Evolutionary conservation across 345 rosid species (phyloP), one percentile per base, ranked within the genome.

Genomic region (Streptanthus diversifolius): DNA sequence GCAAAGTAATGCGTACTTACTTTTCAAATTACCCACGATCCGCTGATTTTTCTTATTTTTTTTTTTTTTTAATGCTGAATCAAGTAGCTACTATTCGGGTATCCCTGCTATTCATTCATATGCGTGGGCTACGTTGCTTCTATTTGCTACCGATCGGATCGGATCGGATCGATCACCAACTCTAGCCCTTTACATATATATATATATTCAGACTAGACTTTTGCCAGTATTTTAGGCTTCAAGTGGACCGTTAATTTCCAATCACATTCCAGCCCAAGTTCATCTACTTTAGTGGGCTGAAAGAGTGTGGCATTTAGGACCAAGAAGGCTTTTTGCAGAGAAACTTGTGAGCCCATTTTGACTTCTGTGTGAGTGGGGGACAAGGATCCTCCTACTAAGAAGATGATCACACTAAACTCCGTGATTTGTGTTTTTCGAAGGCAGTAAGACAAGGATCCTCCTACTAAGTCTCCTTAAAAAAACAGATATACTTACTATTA

Each of bases 401-500:
- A 29, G 21, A 54, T 27, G 36, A 30, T 29, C 60, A 55, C 13
- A 55, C 39, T 30, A 33, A 51, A 27, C 75, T 51, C 17, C 17
- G 75, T 71, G 68, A 37, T 49, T 36, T 60, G 13, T 71, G 37
- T 15, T 12, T 32, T 19, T 35, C 35, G 27, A 71, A 40, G 66
- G 64, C 15, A 35, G 49, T 25, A 19, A 58, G 61, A 71, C 41
- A 29, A 25, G 43, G 61, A 27, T 51, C 35, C 53, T 49, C 25
- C 43, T 5, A 25, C 43, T 30, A 40, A 25, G 49, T 7, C 5
- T 33, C 21, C 7, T 24, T 54, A 30, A 30, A 29, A 40, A 54
- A 68, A 8, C 56, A 57, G 22, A 69, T 68, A 21, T 27, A 29
- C 57, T 25, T 5, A 24, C 56, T 24, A 29, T n/a, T 29, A 53